phyloP scores from a whole-genome alignment of 768 basidiomycete species.

The Mycena kentingensis region DNA sequence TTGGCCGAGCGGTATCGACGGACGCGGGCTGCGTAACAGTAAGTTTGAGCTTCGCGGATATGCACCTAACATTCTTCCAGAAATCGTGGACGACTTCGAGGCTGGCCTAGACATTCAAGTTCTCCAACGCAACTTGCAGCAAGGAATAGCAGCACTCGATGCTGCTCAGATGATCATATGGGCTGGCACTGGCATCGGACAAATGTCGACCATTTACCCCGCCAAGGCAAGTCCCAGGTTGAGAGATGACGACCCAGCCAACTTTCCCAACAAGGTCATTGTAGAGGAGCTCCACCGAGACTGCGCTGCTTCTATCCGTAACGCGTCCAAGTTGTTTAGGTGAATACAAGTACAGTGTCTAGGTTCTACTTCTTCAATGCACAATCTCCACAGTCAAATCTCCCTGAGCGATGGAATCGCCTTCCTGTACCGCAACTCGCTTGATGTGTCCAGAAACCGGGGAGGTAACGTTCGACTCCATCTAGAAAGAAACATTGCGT shows the following conservation, averaged over 20 bases:
- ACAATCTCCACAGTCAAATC: constrained; percentile 90
- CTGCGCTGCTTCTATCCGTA: constrained; percentile 35
- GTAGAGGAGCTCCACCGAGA: constrained; percentile 54
- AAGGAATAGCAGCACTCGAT: constrained; percentile 48
- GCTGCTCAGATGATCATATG: constrained; percentile 58
- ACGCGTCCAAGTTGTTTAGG: constrained; percentile 19
- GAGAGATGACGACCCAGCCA: no score
- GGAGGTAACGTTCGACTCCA: constrained; percentile 96
- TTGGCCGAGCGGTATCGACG: constrained; percentile 66
- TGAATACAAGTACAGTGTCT: constrained; percentile 10
- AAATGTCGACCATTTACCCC: constrained; percentile 47
- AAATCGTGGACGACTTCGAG: constrained; percentile 59
- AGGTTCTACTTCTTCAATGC: constrained; percentile 43
- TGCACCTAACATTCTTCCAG: constrained; percentile 39
- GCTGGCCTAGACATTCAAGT: constrained; percentile 45
- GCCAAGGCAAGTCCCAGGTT: constrained; percentile 36
- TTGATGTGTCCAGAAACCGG: constrained; percentile 97
- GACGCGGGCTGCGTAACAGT: constrained; percentile 59
- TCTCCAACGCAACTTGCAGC: constrained; percentile 46
- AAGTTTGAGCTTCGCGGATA: constrained; percentile 29
- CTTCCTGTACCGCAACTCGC: constrained; percentile 89
- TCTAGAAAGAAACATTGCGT: constrained; percentile 54
- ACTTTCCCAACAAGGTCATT: constrained; percentile 44
- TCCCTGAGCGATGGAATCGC: constrained; percentile 94
- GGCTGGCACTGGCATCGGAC: constrained; percentile 67